These are phyloP conservation scores for Clarkia xantiana DNA, from an alignment of 345 rosid genomes.

Conservation along the genomic window DNA sequence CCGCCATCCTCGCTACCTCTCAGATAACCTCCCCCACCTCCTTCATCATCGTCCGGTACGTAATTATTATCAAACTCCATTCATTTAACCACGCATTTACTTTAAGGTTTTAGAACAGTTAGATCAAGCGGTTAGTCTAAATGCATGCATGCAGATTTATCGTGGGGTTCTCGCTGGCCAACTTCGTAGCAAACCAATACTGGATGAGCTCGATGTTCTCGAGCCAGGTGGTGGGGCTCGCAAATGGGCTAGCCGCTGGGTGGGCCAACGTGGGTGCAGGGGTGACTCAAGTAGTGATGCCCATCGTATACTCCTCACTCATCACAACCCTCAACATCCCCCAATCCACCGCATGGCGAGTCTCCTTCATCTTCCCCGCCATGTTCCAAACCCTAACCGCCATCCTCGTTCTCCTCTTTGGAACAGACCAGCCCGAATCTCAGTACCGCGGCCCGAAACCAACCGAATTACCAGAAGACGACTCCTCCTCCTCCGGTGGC, in stretches of 20 bases:
- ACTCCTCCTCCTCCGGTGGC: constrained; percentile 11
- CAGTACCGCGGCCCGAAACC: constrained; percentile 15
- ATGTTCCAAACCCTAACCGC: constrained; percentile 38
- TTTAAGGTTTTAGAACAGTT: too few species aligned
- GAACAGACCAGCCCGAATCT: constrained; percentile 38
- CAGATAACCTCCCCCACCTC: constrained; percentile 31
- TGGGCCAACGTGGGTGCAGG: constrained; percentile 74
- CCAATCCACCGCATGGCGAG: constrained; percentile 38
- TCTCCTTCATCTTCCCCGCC: constrained; percentile 43
- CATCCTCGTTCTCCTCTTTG: constrained; percentile 31
- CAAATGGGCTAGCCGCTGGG: constrained; percentile 66
- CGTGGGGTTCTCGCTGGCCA: constrained; percentile 54
- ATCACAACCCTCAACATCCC: constrained; percentile 12
- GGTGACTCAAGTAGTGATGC: constrained; percentile 55
- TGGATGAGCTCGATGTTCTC: constrained; percentile 93
- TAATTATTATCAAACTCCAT: too few species aligned
- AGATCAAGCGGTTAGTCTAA: too few species aligned
- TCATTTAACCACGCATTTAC: too few species aligned
- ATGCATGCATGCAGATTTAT: constrained; percentile 32
- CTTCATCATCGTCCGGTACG: constrained; percentile 34
- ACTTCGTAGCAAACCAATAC: constrained; percentile 73
- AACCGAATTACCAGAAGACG: neutral
- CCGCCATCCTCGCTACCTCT: constrained; percentile 32
- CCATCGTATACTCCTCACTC: constrained; percentile 26
- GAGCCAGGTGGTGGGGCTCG: constrained; percentile 45